Conservation (phyloP, 2,329 filamentous ascomycete species). For the Coniochaeta sp. region DNA sequence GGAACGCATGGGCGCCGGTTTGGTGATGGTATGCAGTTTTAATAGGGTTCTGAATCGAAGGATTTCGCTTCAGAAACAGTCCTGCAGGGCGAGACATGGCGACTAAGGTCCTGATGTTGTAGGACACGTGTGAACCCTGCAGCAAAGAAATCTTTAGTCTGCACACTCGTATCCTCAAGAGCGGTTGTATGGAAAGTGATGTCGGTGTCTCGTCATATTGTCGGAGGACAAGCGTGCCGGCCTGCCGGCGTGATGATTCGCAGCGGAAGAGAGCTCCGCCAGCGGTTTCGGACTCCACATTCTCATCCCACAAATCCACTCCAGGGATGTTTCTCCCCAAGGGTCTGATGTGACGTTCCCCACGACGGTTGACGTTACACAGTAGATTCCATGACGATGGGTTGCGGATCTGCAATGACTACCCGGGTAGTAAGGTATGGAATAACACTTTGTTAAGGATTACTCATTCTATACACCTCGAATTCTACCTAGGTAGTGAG, state of each 20-base stretch:
- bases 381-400: background rate
- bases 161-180: too few species aligned
- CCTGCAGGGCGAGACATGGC: too few species aligned
- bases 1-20: conserved; percentile 2
- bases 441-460: background rate
- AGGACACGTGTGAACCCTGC: too few species aligned
- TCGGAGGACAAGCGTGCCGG: too few species aligned
- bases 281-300: background rate
- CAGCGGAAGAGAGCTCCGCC: background rate
- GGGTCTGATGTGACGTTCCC: background rate
- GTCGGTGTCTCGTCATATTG: too few species aligned
- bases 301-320: background rate
- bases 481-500: too few species aligned
- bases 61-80: too few species aligned
- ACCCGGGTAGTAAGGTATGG: background rate
- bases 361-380: background rate
- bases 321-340: background rate
- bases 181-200: too few species aligned
- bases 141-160: too few species aligned
- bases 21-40: conserved; percentile 1
- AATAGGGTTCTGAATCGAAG: too few species aligned
- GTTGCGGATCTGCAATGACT: background rate
- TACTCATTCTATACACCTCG: background rate
- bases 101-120: too few species aligned
- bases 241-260: background rate